These are phyloP conservation scores for Trichoderma orchidacearum DNA, from an alignment of 495 filamentous ascomycete species.

Conservation along the genomic window DNA sequence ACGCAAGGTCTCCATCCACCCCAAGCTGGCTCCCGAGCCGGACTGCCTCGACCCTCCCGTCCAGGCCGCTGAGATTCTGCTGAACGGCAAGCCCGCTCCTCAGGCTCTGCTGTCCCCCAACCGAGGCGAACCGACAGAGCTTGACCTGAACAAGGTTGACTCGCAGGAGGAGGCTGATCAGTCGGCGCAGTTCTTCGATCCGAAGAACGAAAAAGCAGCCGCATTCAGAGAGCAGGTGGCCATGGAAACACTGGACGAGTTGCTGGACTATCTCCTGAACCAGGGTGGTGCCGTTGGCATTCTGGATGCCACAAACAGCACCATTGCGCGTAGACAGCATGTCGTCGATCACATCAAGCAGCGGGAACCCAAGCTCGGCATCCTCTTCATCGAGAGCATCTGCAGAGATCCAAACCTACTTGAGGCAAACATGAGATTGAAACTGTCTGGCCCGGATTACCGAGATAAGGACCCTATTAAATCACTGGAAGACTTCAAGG, in stretches of 20 bases:
- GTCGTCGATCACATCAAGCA: conserved; percentile 72
- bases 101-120: conserved; percentile 6
- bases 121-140: conserved; percentile 14
- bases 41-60: conserved; percentile 18
- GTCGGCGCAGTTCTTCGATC: conserved; percentile 88
- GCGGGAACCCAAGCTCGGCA: conserved; percentile 73
- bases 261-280: conserved; percentile 74
- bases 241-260: conserved; percentile 80
- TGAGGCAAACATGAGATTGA: conserved; percentile 94
- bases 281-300: conserved; percentile 90
- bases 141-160: conserved; percentile 16
- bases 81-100: conserved; percentile 24
- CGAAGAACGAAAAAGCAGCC: conserved; percentile 68
- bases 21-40: conserved; percentile 1
- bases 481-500: conserved; percentile 82
- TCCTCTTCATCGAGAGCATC: conserved; percentile 87
- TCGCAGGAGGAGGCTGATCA: conserved; percentile 57
- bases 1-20: conserved; percentile 6
- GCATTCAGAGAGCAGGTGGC: conserved; percentile 83
- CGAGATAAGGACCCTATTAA: conserved; percentile 75
- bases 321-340: conserved; percentile 65
- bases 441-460: conserved; percentile 95
- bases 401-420: conserved; percentile 75
- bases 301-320: conserved; percentile 94
- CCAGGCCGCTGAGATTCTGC: conserved; percentile 33